phyloP scores from a whole-genome alignment of 768 basidiomycete species.

The Dioszegia aurantiaca region DNA sequence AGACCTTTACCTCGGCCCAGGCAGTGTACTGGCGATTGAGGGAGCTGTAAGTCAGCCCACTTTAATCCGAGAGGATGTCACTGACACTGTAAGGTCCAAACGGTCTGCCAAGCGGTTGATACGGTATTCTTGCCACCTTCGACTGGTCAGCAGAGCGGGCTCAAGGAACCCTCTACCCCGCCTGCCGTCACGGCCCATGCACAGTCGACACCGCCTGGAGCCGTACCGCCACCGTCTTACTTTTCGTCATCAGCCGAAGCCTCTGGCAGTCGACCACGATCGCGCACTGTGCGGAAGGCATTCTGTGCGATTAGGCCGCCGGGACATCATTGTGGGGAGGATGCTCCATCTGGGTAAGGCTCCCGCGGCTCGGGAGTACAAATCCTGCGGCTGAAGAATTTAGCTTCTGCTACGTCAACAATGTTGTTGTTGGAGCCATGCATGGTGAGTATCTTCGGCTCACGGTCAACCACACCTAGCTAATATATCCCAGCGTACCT shows the following conservation, averaged over 20 bases:
- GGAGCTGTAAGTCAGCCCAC: conserved; percentile 41
- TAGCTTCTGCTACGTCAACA: conserved; percentile 88
- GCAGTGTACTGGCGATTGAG: conserved; percentile 50
- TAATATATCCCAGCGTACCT: conserved; percentile 65
- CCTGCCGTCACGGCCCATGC: background rate
- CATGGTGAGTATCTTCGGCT: conserved; percentile 62
- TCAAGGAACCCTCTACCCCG: conserved; percentile 23
- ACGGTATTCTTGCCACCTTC: conserved; percentile 18
- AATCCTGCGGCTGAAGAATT: no score
- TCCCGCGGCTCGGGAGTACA: background rate
- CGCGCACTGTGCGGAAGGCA: conserved; percentile 52
- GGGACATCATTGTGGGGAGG: conserved; percentile 91
- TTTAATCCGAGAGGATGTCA: no score
- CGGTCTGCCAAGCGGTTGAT: conserved; percentile 83
- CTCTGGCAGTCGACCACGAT: background rate
- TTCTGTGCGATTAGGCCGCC: conserved; percentile 87
- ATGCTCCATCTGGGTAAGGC: conserved; percentile 69
- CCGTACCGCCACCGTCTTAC: background rate
- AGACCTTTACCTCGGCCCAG: conserved; percentile 50
- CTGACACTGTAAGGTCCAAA: conserved; percentile 31
- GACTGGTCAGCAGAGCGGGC: background rate
- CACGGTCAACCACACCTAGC: background rate
- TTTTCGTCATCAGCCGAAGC: background rate
- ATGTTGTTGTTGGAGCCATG: conserved; percentile 82
- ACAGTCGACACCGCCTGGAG: background rate